Percentiles rank a stretch among this genome's conserved stretches.
Evolutionary conservation across 1,139 yeast genomes (phyloP).

Genomic region (Blastobotrys capitulatus): DNA sequence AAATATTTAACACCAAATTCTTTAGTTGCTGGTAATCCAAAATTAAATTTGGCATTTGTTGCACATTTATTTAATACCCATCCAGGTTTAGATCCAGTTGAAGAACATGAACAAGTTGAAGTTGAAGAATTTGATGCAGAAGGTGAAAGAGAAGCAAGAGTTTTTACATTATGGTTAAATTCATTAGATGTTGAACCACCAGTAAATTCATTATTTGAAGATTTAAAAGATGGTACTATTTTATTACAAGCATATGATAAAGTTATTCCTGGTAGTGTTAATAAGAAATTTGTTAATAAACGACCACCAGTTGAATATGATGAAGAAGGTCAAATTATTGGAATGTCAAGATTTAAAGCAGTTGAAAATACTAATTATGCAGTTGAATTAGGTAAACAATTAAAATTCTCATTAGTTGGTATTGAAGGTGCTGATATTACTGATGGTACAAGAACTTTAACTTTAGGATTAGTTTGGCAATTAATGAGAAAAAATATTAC

Average conservation of each 20-base stretch:
- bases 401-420: constrained; percentile 89
- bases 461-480: constrained; percentile 98
- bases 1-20: constrained; percentile 93
- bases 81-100: constrained; percentile 95
- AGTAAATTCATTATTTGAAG: constrained; percentile 86
- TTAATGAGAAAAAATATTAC: constrained; percentile 94
- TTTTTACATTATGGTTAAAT: constrained; percentile 94
- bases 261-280: constrained; percentile 90
- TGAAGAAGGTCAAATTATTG: constrained; percentile 48
- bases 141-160: constrained; percentile 99
- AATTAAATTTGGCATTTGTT: constrained; percentile 91
- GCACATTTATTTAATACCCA: constrained; percentile 94
- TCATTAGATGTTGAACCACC: constrained; percentile 95
- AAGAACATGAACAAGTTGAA: constrained; percentile 84
- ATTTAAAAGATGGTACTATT: constrained; percentile 86
- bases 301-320: constrained; percentile 42
- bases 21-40: constrained; percentile 93
- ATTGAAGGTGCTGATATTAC: constrained; percentile 97
- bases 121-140: constrained; percentile 92
- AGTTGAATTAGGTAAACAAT: constrained; percentile 90
- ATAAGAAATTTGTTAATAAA: constrained; percentile 75
- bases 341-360: constrained; percentile 85
- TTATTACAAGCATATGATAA: constrained; percentile 91
- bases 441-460: constrained; percentile 85
- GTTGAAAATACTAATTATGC: constrained; percentile 95